A percentile compares a stretch with the other conserved stretches of the same genome.
Conservation (phyloP, 1,284 basidiomycete genomes). For the Rhodotorula sp. region DNA sequence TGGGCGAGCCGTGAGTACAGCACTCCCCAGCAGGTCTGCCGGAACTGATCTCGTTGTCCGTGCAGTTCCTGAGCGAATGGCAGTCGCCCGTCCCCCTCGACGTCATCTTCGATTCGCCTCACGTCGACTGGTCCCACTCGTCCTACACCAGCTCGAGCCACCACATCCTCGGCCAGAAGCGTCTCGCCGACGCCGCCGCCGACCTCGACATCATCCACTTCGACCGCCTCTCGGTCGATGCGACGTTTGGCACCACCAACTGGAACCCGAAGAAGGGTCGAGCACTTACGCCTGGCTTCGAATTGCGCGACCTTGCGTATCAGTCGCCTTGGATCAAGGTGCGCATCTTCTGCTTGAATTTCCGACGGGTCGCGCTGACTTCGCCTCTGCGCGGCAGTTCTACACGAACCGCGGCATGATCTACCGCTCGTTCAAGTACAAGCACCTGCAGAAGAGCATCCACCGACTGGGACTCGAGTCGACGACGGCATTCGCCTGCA, state of each 20-base stretch:
- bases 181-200: constrained; percentile 7
- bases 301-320: constrained; percentile 27
- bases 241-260: constrained; percentile 24
- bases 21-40: background rate
- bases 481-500: constrained; percentile 27
- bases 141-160: constrained; percentile 17
- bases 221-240: constrained; percentile 28
- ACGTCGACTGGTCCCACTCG: constrained; percentile 31
- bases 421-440: constrained; percentile 31
- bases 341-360: too few relatives aligned
- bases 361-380: background rate
- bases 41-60: background rate
- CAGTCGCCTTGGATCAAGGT: constrained; percentile 32
- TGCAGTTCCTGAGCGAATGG: constrained; percentile 35
- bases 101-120: constrained; percentile 32
- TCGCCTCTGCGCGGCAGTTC: background rate
- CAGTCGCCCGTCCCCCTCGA: constrained; percentile 34
- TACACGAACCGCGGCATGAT: constrained; percentile 38
- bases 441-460: constrained; percentile 28
- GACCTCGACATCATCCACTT: constrained; percentile 36
- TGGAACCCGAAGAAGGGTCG: constrained; percentile 19
- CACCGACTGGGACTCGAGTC: constrained; percentile 21
- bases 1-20: constrained; percentile 11
- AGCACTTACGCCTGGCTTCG: constrained; percentile 21
- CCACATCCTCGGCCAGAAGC: constrained; percentile 17